Base-by-base conservation (phyloP, 108 stramenopile genomes). In the Cyclotella choctawhatcheeana region DNA sequence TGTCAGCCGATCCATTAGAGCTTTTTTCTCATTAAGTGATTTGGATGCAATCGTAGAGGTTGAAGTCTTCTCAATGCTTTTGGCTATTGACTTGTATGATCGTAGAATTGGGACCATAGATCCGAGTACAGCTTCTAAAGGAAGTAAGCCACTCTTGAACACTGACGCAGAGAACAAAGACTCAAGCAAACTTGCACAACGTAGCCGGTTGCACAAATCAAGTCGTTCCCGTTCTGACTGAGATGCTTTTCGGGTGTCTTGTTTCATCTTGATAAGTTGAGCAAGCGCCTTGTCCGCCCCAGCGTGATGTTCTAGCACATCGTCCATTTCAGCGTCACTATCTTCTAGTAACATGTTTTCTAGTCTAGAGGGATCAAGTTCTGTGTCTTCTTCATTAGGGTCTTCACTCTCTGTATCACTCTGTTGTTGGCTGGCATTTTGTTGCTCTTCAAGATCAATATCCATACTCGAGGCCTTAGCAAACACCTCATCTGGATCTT, bases 271-370 rank as follows among this genome's bases (percentile, higher is more conserved):
- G 64, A 94, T 92, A 55, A 94, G 79, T 44, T 86, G 83, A 0
- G 91, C 93, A 17, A 94, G 78, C 2, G 93, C 93, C 43, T 82
- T 83, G 73, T 94, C 93, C 7, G 93, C 93, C 18, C 91, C 93
- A 67, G 87, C 93, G 69, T 94, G 93, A 75, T 94, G 93, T 71
- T 94, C 93, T 8, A 94, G 75, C 20, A 82, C 78, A n/a, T n/a
- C n/a, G 31, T 64, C 64, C 32, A 85, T 67, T 71, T 88, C 87
- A 30, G 74, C 88, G 56, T 92, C 90, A 59, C 88, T 92, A 54
- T 90, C 89, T 67, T 92, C 88, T 18, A 92, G 83, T 40, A 94
- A 69, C 63, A 94, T 74, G 35, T 86, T 81, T 62, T 90, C 79
- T 4, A 94, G 81, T 37, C 82, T 74, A 30, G 65, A 59, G 0